phyloP scores from a whole-genome alignment of 495 filamentous ascomycete genomes.

The Xylaria curta region DNA sequence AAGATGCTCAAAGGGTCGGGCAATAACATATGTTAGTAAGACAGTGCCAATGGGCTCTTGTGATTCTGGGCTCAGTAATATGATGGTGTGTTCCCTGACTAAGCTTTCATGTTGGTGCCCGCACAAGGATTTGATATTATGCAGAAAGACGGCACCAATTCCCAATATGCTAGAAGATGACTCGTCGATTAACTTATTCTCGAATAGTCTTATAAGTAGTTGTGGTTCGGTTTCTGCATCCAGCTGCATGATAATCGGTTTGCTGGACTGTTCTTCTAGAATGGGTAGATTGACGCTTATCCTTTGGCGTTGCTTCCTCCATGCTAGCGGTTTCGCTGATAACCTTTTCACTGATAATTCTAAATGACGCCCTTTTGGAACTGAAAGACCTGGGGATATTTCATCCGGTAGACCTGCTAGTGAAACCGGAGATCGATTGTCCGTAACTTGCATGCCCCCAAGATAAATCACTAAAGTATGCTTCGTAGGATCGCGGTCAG shows the following conservation, averaged over 20 bases:
- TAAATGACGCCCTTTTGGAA: not conserved
- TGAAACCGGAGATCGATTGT: not conserved
- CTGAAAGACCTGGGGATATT: not conserved
- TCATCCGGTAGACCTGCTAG: not conserved
- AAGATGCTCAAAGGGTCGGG: conserved; percentile 32
- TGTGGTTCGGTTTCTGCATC: conserved; percentile 32
- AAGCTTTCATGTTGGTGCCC: conserved; percentile 41
- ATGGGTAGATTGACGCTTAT: conserved; percentile 36
- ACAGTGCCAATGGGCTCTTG: conserved; percentile 41
- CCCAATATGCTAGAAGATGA: not conserved
- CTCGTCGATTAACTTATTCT: not conserved
- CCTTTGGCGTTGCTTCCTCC: conserved; percentile 14
- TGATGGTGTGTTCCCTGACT: conserved; percentile 39
- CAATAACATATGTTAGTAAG: conserved; percentile 41
- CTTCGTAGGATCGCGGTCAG: not conserved
- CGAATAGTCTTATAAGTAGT: conserved; percentile 12
- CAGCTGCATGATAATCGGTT: conserved; percentile 36
- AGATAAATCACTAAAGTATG: not conserved
- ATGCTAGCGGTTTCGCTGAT: not conserved
- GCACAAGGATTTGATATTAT: conserved; percentile 21
- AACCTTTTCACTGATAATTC: conserved; percentile 29
- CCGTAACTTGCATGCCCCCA: conserved; percentile 2
- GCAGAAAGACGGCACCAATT: conserved; percentile 29
- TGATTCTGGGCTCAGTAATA: conserved; percentile 34
- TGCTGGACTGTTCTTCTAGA: conserved; percentile 38